phyloP scores from a whole-genome alignment of 148 eudicot genomes.

The Oxyria digyna region DNA sequence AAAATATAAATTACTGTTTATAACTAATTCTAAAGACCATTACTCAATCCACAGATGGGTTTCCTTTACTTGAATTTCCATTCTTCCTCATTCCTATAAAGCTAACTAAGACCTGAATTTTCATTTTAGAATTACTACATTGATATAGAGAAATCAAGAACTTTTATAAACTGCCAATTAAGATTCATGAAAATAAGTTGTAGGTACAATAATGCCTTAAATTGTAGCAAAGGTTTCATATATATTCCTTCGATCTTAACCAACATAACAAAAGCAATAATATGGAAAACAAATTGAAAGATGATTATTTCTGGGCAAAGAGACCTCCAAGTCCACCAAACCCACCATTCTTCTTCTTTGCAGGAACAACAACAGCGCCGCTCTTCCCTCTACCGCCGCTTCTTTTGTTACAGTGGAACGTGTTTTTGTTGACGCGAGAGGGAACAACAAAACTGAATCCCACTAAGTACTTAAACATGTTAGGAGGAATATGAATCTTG shows the following conservation, averaged over 20 bases:
- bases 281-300: no score
- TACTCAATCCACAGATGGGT: neutral
- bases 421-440: no score
- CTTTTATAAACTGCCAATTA: neutral
- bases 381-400: constrained; percentile 13
- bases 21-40: neutral
- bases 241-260: neutral
- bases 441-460: no score
- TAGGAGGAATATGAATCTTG: no score
- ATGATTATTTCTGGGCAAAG: constrained; percentile 15
- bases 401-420: no score
- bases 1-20: neutral
- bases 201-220: constrained; percentile 2
- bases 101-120: neutral
- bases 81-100: neutral
- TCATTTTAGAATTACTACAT: neutral
- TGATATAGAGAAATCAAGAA: neutral
- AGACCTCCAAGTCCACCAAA: constrained; percentile 18
- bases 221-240: neutral
- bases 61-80: neutral
- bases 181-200: constrained; percentile 5
- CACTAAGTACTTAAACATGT: no score
- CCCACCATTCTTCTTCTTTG: constrained; percentile 18
- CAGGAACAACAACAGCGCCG: neutral
- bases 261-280: neutral